phyloP scores from a whole-genome alignment of 129 eudicot species.

The Flaveria trinervia region DNA sequence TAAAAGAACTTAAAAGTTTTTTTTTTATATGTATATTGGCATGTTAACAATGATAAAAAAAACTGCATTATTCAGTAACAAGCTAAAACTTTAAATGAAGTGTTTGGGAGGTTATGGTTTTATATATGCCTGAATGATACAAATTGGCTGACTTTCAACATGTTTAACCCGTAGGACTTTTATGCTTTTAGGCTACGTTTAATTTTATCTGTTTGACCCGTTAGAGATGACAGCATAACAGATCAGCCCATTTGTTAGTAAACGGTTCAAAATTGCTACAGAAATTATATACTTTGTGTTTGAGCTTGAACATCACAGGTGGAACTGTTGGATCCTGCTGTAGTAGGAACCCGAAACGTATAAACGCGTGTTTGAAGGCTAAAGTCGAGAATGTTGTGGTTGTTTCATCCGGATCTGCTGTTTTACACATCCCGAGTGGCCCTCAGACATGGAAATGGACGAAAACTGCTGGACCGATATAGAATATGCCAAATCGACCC shows the following conservation, averaged over 20 bases:
- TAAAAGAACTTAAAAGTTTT: too few relatives aligned
- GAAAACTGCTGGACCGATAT: constrained; percentile 47
- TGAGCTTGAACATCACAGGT: constrained; percentile 21
- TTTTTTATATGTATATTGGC: too few relatives aligned
- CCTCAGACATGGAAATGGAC: constrained; percentile 40
- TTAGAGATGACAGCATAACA: neutral
- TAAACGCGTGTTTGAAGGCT: constrained; percentile 42
- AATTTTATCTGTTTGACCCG: neutral
- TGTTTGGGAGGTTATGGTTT: too few relatives aligned
- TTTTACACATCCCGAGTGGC: constrained; percentile 38
- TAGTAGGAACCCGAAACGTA: constrained; percentile 48
- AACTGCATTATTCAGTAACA: too few relatives aligned
- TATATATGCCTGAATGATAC: too few relatives aligned
- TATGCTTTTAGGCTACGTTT: too few relatives aligned
- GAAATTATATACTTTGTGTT: neutral
- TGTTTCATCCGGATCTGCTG: constrained; percentile 45
- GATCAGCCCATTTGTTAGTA: neutral
- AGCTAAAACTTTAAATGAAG: too few relatives aligned
- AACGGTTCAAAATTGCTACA: neutral
- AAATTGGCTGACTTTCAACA: neutral
- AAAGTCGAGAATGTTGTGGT: constrained; percentile 42
- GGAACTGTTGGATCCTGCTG: constrained; percentile 43
- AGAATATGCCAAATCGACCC: constrained; percentile 33
- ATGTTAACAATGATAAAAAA: too few relatives aligned
- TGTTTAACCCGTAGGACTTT: neutral